phyloP scores from a whole-genome alignment of 2,329 filamentous ascomycete genomes.

The Lecanicillium sp. region DNA sequence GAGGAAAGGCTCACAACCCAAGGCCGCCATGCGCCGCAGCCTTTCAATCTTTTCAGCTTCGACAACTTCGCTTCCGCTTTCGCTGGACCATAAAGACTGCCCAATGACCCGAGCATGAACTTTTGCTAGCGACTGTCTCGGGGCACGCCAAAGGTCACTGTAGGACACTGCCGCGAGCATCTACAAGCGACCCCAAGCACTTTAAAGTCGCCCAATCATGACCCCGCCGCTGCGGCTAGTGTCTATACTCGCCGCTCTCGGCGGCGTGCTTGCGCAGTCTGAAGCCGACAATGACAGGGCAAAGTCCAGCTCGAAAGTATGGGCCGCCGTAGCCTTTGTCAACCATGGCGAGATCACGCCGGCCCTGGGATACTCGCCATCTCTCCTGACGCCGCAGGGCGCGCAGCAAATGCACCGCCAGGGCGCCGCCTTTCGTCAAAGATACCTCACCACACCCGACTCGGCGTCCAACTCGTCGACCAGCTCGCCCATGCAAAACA shows the following conservation, averaged over 20 bases:
- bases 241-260: slow-evolving; percentile 14
- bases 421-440: slow-evolving; percentile 38
- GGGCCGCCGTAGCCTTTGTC: slow-evolving; percentile 41
- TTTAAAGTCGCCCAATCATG: no score
- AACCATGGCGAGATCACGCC: slow-evolving; percentile 49
- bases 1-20: no score
- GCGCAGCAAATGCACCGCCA: slow-evolving; percentile 44
- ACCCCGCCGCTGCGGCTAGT: not conserved
- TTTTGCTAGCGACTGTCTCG: no score
- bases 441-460: slow-evolving; percentile 33
- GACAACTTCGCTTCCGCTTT: no score
- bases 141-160: no score
- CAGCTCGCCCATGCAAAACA: slow-evolving; percentile 31
- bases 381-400: slow-evolving; percentile 41
- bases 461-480: slow-evolving; percentile 19
- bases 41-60: no score
- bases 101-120: no score
- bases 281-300: not conserved
- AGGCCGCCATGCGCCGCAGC: no score
- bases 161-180: no score
- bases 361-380: slow-evolving; percentile 12
- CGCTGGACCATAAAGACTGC: no score
- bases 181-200: no score
- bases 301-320: slow-evolving; percentile 31
- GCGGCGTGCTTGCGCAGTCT: slow-evolving; percentile 19